Percentiles rank a stretch among this genome's conserved stretches.
Conservation (phyloP, 73 alveolate genomes). For the Stentor coeruleus region DNA sequence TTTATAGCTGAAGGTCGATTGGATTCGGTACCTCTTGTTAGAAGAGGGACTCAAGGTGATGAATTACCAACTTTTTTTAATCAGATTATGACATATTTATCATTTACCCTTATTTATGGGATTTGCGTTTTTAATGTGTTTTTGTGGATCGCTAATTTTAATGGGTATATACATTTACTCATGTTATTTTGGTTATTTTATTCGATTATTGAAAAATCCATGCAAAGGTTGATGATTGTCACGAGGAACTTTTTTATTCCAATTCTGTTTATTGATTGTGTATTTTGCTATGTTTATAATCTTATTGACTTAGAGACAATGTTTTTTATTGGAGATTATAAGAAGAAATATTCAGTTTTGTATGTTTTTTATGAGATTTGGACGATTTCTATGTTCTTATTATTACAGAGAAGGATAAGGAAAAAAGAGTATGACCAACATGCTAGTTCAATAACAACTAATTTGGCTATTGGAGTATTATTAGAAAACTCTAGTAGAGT, state of each 20-base stretch:
- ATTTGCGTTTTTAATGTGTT: neutral
- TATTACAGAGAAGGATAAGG: neutral
- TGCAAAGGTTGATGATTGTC: neutral
- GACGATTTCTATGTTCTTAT: slow-evolving; percentile 16
- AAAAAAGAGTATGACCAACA: neutral
- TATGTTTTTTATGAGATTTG: neutral
- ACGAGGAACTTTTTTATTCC: neutral
- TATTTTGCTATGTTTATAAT: neutral
- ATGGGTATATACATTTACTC: neutral
- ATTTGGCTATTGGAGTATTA: neutral
- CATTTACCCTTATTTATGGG: slow-evolving; percentile 7
- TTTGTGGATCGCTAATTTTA: slow-evolving; percentile 3
- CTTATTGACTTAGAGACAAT: neutral
- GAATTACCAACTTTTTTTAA: neutral
- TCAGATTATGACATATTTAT: neutral
- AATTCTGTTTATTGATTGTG: neutral
- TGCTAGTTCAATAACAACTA: neutral
- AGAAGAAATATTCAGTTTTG: neutral
- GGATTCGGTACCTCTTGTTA: neutral
- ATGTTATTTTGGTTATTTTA: neutral
- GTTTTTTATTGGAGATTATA: neutral
- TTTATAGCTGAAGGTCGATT: neutral
- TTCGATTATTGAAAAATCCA: neutral
- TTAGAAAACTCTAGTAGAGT: slow-evolving; percentile 18
- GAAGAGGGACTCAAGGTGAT: neutral